Evolutionary conservation across 2,329 filamentous ascomycete genomes (phyloP).

Genomic region (Claviceps africana): DNA sequence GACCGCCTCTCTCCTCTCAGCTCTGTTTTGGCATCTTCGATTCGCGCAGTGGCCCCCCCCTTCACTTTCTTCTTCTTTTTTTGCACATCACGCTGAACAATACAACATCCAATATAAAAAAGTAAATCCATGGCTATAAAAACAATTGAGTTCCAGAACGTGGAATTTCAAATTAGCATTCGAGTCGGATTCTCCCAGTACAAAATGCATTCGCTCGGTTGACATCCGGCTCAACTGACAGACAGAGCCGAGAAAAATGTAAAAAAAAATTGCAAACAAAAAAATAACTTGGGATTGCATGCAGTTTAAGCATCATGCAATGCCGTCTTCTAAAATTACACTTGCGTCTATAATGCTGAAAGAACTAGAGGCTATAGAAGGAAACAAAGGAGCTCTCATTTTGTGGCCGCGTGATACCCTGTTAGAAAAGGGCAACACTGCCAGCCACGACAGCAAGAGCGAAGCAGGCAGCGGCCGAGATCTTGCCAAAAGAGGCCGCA

Average conservation of each 20-base stretch:
- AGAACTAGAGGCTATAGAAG: not conserved
- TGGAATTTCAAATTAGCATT: not conserved
- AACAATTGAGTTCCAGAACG: too few species aligned
- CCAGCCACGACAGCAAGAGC: constrained; percentile 8
- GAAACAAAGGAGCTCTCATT: not conserved
- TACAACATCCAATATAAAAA: too few species aligned
- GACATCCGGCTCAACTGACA: not conserved
- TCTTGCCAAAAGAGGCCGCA: constrained; percentile 3
- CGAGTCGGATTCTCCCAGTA: too few species aligned
- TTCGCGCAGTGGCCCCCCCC: too few species aligned
- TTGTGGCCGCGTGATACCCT: not conserved
- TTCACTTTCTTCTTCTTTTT: too few species aligned
- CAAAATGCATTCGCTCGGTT: too few species aligned
- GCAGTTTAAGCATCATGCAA: not conserved
- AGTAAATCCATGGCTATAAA: too few species aligned
- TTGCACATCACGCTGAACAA: too few species aligned
- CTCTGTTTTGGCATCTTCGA: too few species aligned
- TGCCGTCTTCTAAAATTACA: not conserved
- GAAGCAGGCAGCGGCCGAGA: constrained; percentile 9
- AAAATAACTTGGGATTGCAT: not conserved
- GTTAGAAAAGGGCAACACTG: constrained; percentile 7
- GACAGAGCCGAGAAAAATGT: not conserved
- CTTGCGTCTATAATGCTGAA: constrained; percentile 1
- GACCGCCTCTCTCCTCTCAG: too few species aligned
- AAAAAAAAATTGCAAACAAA: not conserved